These are phyloP conservation scores for Pseudogymnoascus sp. DNA, from an alignment of 2,329 filamentous ascomycete species.

Conservation along the genomic window DNA sequence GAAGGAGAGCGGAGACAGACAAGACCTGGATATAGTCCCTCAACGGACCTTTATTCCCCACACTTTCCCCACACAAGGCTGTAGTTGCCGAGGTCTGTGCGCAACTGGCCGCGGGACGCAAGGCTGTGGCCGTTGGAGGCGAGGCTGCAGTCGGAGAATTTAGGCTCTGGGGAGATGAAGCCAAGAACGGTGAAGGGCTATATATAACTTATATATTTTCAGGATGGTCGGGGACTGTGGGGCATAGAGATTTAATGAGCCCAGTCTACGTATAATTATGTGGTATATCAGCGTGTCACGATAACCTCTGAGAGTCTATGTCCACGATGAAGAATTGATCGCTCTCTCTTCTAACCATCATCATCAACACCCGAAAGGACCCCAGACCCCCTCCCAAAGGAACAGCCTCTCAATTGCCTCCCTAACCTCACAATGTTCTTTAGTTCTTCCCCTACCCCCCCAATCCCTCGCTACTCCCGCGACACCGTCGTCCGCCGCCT, in stretches of 20 bases:
- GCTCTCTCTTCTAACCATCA: no score
- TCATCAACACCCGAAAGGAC: not conserved
- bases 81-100: not conserved
- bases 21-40: no score
- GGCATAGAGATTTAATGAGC: not conserved
- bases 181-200: not conserved
- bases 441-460: no score
- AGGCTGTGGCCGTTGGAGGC: not conserved
- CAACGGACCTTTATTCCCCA: not conserved
- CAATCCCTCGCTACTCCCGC: not conserved
- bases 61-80: not conserved
- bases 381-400: not conserved
- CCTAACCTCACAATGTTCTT: no score
- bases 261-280: not conserved
- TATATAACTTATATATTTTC: not conserved
- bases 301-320: not conserved
- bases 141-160: not conserved
- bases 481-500: not conserved
- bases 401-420: not conserved
- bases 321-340: not conserved
- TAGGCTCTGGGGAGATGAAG: no score
- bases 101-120: not conserved
- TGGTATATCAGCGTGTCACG: not conserved
- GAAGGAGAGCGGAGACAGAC: not conserved
- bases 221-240: not conserved